Evolutionary conservation across 768 basidiomycete genomes (phyloP).

Genomic region (Sporobolomyces pararoseus): DNA sequence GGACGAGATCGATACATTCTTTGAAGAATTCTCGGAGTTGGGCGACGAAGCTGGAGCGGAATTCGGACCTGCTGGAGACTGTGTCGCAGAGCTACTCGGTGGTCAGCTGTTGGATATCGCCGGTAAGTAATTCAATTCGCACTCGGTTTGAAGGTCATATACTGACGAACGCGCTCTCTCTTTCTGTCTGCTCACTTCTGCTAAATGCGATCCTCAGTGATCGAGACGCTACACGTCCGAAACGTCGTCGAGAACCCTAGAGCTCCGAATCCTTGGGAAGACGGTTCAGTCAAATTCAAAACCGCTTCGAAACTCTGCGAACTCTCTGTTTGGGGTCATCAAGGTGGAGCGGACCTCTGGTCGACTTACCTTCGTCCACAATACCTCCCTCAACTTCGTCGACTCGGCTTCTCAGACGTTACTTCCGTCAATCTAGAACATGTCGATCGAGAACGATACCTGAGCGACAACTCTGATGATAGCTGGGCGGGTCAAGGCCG

Average conservation of each 20-base stretch:
- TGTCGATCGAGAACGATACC: no score
- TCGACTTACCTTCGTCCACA: not conserved
- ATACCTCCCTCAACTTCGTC: not conserved
- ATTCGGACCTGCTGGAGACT: no score
- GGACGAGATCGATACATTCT: not conserved
- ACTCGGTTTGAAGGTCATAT: no score
- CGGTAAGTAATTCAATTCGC: no score
- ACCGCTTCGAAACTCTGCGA: not conserved
- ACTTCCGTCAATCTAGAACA: not conserved
- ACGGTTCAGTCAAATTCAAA: not conserved
- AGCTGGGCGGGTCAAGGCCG: not conserved
- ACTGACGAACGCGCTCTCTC: no score
- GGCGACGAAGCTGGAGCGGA: no score
- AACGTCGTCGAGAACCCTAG: not conserved
- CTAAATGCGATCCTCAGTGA: not conserved
- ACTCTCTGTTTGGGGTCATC: not conserved
- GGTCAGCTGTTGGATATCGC: no score
- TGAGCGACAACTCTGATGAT: not conserved
- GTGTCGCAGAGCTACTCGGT: no score
- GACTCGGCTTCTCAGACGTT: not conserved
- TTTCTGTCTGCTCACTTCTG: not conserved
- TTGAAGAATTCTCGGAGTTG: not conserved
- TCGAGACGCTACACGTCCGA: not conserved
- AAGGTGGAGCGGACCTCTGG: not conserved
- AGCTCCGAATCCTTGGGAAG: not conserved